A percentile compares a stretch with the other conserved stretches of the same genome.
phyloP scores from a whole-genome alignment of 1,139 yeast genomes.

The Ashbya aceris region DNA sequence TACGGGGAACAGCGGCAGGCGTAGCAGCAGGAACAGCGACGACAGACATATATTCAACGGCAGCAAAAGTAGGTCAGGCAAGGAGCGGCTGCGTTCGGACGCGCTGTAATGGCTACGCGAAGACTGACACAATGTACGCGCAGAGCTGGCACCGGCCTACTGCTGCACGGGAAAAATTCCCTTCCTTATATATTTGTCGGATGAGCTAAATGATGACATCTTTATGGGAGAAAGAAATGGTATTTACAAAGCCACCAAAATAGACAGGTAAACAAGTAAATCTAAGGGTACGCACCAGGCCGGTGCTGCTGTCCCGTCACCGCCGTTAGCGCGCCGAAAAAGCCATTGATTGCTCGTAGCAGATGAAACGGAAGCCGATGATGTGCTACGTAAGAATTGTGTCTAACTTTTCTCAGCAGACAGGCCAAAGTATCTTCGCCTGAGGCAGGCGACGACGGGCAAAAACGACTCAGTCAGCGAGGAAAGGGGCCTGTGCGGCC shows the following conservation, averaged over 20 bases:
- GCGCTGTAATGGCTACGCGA: too few species aligned
- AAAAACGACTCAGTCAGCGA: slow-evolving; percentile 1
- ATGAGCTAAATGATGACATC: not conserved
- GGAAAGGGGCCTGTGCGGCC: too few species aligned
- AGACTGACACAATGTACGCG: too few species aligned
- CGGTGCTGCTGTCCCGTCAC: slow-evolving; percentile 1
- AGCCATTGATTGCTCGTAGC: not conserved
- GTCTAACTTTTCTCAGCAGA: slow-evolving; percentile 4
- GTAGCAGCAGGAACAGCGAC: slow-evolving; percentile 2
- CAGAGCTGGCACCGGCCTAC: too few species aligned
- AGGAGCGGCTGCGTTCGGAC: too few species aligned
- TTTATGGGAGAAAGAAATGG: slow-evolving; percentile 1
- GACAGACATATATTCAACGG: slow-evolving; percentile 1
- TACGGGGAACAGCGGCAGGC: not conserved
- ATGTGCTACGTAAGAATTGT: slow-evolving; percentile 5
- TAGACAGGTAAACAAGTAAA: slow-evolving; percentile 2
- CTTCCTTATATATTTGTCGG: too few species aligned
- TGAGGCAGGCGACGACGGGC: not conserved
- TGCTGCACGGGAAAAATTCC: too few species aligned
- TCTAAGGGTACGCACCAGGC: not conserved
- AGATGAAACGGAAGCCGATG: slow-evolving; percentile 4
- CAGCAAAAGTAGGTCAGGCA: too few species aligned
- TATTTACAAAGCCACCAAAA: not conserved
- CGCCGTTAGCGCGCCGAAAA: not conserved
- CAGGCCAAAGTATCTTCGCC: slow-evolving; percentile 3